Conservation (phyloP, 768 basidiomycete genomes). For the Pulveroboletus sp. region DNA sequence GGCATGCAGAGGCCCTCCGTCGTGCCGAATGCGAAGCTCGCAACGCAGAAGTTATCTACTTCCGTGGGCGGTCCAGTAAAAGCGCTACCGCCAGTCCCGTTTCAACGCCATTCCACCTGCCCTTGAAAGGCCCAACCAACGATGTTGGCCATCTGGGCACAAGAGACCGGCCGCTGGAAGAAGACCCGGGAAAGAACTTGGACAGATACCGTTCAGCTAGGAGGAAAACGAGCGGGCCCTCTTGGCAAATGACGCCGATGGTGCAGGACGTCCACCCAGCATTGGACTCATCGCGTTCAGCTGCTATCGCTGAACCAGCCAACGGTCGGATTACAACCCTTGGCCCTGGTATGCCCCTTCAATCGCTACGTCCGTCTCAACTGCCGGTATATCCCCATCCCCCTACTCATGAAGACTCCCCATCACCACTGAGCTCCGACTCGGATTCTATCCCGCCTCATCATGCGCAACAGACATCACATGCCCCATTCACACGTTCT, state of each 20-base stretch:
- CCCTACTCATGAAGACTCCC: conserved; percentile 53
- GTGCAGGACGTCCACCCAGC: conserved; percentile 30
- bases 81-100: conserved; percentile 68
- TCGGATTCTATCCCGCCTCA: conserved; percentile 41
- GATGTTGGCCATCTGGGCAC: conserved; percentile 42
- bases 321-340: conserved; percentile 17
- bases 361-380: conserved; percentile 40
- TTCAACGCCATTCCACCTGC: conserved; percentile 36
- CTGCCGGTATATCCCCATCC: conserved; percentile 31
- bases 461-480: conserved; percentile 27
- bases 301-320: conserved; percentile 11
- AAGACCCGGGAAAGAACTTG: conserved; percentile 21
- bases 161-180: conserved; percentile 32
- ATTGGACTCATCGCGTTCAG: conserved; percentile 15
- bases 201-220: conserved; percentile 28
- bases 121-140: conserved; percentile 24
- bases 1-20: conserved; percentile 63
- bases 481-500: conserved; percentile 23
- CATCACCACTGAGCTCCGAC: conserved; percentile 68
- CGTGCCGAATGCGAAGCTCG: conserved; percentile 58
- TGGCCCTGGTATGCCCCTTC: conserved; percentile 27
- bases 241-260: conserved; percentile 47
- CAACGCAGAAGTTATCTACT: conserved; percentile 42
- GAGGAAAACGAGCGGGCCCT: conserved; percentile 53
- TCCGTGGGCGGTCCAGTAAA: conserved; percentile 43